Evolutionary conservation across 441 rosid species (phyloP).

Genomic region (Heliophila coronopifolia): DNA sequence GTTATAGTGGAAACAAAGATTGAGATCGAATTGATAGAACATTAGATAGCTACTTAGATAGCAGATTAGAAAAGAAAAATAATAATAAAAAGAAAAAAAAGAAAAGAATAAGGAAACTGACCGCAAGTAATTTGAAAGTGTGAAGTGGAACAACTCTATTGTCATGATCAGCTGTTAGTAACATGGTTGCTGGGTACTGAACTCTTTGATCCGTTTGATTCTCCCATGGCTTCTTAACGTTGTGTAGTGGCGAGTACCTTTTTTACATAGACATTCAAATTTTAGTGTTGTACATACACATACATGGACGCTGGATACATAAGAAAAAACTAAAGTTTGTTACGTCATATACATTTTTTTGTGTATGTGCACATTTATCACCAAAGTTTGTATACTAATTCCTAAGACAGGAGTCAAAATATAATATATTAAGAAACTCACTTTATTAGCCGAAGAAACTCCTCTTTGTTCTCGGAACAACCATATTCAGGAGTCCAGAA

Average conservation of each 20-base stretch:
- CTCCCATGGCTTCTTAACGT: slow-evolving; percentile 90
- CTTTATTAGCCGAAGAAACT: slow-evolving; percentile 86
- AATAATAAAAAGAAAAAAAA: not conserved
- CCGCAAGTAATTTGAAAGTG: slow-evolving; percentile 80
- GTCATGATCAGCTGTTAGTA: slow-evolving; percentile 94
- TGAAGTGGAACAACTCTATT: slow-evolving; percentile 94
- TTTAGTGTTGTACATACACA: no score
- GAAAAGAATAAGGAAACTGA: slow-evolving; percentile 29
- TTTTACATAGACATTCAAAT: not conserved
- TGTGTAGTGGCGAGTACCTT: slow-evolving; percentile 93
- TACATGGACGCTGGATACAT: no score
- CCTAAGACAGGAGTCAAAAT: no score
- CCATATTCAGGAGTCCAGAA: slow-evolving; percentile 93
- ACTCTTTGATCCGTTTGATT: slow-evolving; percentile 29
- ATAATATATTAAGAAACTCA: slow-evolving; percentile 30
- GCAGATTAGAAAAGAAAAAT: not conserved
- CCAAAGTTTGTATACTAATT: no score
- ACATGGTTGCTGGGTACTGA: slow-evolving; percentile 89
- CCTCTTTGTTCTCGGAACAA: slow-evolving; percentile 79
- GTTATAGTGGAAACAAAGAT: no score
- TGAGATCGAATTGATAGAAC: no score
- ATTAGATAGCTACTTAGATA: no score
- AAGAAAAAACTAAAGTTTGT: no score
- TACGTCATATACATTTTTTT: no score
- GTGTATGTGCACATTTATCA: not conserved